These are phyloP conservation scores for Fomitopsis palustris DNA, from an alignment of 1,284 basidiomycete species.

Conservation along the genomic window DNA sequence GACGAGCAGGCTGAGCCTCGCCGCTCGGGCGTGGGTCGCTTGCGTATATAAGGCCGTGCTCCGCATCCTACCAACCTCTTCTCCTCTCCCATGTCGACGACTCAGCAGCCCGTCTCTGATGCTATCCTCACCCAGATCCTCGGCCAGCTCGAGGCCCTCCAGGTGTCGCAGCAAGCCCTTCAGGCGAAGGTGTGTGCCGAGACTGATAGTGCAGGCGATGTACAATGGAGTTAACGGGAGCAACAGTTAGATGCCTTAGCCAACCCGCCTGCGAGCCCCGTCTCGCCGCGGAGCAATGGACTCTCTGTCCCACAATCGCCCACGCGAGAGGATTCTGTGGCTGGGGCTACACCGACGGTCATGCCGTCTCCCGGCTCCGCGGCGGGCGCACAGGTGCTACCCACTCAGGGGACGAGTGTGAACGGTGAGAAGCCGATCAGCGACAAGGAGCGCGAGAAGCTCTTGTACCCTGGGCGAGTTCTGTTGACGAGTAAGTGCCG, in stretches of 20 bases:
- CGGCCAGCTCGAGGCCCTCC: conserved; percentile 61
- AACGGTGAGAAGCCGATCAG: conserved; percentile 19
- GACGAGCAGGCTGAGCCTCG: conserved; percentile 10
- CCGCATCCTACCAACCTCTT: neutral
- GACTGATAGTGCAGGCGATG: neutral
- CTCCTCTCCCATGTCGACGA: conserved; percentile 9
- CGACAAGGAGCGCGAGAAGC: conserved; percentile 69
- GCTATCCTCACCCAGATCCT: conserved; percentile 71
- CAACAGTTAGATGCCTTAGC: conserved; percentile 37
- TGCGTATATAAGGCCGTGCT: conserved; percentile 7
- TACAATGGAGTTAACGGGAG: neutral
- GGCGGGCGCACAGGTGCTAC: conserved; percentile 15
- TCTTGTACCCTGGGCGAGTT: conserved; percentile 75
- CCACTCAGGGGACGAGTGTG: conserved; percentile 25
- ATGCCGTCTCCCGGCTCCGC: conserved; percentile 18
- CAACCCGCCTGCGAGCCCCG: conserved; percentile 21
- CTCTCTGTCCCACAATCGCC: conserved; percentile 23
- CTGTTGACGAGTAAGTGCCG: conserved; percentile 73
- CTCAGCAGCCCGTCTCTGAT: conserved; percentile 43
- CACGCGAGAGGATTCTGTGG: conserved; percentile 17
- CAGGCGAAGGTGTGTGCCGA: conserved; percentile 61
- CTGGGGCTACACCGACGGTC: conserved; percentile 18
- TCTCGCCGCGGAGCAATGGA: conserved; percentile 20
- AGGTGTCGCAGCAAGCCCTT: conserved; percentile 68
- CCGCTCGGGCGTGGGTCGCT: conserved; percentile 17